phyloP scores from a whole-genome alignment of 1,139 yeast genomes.

The Yamadazyma epiphylla region DNA sequence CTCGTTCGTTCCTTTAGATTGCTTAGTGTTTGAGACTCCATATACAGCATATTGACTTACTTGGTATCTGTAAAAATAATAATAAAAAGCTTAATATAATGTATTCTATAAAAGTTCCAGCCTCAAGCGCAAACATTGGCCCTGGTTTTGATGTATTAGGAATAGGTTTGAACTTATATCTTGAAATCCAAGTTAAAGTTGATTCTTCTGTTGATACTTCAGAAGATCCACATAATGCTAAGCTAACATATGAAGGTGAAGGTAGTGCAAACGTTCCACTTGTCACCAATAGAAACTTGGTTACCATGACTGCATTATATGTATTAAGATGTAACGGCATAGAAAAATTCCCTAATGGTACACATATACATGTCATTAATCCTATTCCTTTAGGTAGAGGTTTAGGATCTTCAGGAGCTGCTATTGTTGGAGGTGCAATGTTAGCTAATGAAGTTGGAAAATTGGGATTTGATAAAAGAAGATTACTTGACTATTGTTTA shows the following conservation, averaged over 20 bases:
- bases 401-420: conserved; percentile 97
- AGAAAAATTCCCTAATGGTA: conserved; percentile 74
- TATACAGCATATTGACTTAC: too few relatives aligned
- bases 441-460: conserved; percentile 82
- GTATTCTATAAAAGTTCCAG: conserved; percentile 69
- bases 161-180: conserved; percentile 71
- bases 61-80: too few relatives aligned
- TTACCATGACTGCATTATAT: conserved; percentile 89
- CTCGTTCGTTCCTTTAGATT: too few relatives aligned
- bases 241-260: conserved; percentile 64
- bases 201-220: conserved; percentile 52
- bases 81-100: too few relatives aligned
- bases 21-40: too few relatives aligned
- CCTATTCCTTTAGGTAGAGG: conserved; percentile 98
- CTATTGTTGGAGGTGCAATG: conserved; percentile 96
- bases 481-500: conserved; percentile 90
- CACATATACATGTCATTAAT: conserved; percentile 75
- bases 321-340: conserved; percentile 80
- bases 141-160: conserved; percentile 98
- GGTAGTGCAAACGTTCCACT: conserved; percentile 81
- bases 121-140: conserved; percentile 96
- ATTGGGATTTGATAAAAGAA: conserved; percentile 65
- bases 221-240: conserved; percentile 65
- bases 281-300: conserved; percentile 70
- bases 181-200: conserved; percentile 64